Evolutionary conservation across 2,329 filamentous ascomycete genomes (phyloP).

Genomic region (Fusarium protoensiforme): DNA sequence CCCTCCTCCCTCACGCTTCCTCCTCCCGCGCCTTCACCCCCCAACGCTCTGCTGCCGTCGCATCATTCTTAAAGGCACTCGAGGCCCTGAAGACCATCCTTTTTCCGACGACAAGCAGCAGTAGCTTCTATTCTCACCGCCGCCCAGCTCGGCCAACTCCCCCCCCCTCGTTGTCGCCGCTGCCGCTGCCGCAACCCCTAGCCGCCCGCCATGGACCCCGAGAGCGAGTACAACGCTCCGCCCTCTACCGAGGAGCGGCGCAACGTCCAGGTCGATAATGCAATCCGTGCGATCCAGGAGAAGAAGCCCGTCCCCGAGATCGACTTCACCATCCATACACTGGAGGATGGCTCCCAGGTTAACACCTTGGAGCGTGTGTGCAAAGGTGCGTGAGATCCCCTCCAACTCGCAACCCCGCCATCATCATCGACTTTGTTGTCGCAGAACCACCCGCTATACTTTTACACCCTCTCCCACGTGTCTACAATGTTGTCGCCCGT

Average conservation of each 20-base stretch:
- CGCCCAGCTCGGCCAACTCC: conserved; percentile 32
- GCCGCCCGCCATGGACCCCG: conserved; percentile 56
- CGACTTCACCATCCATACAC: conserved; percentile 97
- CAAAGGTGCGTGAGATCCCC: conserved; percentile 78
- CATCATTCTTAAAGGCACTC: conserved; percentile 18
- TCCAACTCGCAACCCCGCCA: conserved; percentile 36
- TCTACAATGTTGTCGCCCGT: background rate
- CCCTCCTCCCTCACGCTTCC: conserved; percentile 3
- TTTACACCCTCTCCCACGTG: background rate
- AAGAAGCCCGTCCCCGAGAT: conserved; percentile 98
- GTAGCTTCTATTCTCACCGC: conserved; percentile 39
- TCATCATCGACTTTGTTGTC: conserved; percentile 28
- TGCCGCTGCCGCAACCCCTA: conserved; percentile 23
- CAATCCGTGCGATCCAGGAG: conserved; percentile 89
- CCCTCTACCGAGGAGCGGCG: conserved; percentile 57
- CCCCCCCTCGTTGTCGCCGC: conserved; percentile 20
- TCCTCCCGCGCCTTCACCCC: conserved; percentile 5
- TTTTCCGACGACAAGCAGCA: conserved; percentile 23
- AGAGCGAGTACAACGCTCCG: conserved; percentile 50
- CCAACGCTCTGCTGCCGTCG: conserved; percentile 17
- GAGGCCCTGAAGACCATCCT: conserved; percentile 15
- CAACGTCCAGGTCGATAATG: conserved; percentile 82
- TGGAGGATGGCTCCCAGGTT: conserved; percentile 97
- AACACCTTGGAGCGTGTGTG: conserved; percentile 96
- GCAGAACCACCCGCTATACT: conserved; percentile 20